Evolutionary conservation across 2,329 filamentous ascomycete species (phyloP).

Genomic region (Colletotrichum trifolii): DNA sequence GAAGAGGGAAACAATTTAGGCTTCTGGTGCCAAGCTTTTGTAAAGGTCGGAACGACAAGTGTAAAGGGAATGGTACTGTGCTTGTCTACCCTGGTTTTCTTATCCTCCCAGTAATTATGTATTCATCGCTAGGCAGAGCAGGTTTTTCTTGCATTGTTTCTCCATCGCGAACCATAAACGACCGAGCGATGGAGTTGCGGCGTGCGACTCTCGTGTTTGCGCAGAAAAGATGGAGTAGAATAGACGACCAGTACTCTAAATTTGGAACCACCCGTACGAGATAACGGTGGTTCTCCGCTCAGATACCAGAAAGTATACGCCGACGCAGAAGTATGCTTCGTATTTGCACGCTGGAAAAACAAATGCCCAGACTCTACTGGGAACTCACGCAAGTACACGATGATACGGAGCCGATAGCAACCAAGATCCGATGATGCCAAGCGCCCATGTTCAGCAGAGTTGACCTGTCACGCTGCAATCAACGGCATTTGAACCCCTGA

Average conservation of each 20-base stretch:
- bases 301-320: too few relatives aligned
- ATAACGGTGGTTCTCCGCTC: too few relatives aligned
- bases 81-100: not conserved
- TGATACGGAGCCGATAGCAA: not conserved
- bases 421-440: slow-evolving; percentile 8
- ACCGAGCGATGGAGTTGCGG: too few relatives aligned
- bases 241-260: not conserved
- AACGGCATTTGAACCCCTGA: slow-evolving; percentile 19
- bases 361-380: too few relatives aligned
- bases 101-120: not conserved
- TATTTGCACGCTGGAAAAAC: too few relatives aligned
- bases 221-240: too few relatives aligned
- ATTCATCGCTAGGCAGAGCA: not conserved
- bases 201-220: slow-evolving; percentile 9
- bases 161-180: not conserved
- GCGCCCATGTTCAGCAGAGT: slow-evolving; percentile 26
- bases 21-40: slow-evolving; percentile 27
- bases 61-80: not conserved
- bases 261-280: slow-evolving; percentile 7
- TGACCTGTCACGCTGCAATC: slow-evolving; percentile 22
- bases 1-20: slow-evolving; percentile 24
- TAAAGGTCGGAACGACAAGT: slow-evolving; percentile 4
- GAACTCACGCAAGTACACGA: too few relatives aligned
- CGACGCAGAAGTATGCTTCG: too few relatives aligned
- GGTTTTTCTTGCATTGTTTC: not conserved